Evolutionary conservation across 2,329 filamentous ascomycete species (phyloP).

Genomic region (Colletotrichum tofieldiae): DNA sequence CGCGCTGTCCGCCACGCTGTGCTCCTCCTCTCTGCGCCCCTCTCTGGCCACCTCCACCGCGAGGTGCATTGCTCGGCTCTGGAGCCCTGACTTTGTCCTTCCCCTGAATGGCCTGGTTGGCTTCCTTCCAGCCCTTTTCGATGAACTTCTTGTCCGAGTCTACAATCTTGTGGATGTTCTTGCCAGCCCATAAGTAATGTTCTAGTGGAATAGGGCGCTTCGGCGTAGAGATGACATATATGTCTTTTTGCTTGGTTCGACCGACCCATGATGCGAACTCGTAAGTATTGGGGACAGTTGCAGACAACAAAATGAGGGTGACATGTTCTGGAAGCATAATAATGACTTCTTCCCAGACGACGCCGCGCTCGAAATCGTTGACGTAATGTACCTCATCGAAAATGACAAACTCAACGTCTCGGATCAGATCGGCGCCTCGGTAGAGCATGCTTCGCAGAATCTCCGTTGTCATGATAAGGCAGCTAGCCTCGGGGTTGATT

Average conservation of each 20-base stretch:
- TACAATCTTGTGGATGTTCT: slow-evolving; percentile 94
- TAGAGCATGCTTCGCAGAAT: slow-evolving; percentile 99
- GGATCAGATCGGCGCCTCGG: slow-evolving; percentile 92
- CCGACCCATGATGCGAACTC: slow-evolving; percentile 99
- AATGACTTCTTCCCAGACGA: slow-evolving; percentile 99
- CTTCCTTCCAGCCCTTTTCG: slow-evolving; percentile 95
- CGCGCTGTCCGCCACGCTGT: slow-evolving; percentile 59
- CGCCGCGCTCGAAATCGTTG: slow-evolving; percentile 94
- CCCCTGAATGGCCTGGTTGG: slow-evolving; percentile 85
- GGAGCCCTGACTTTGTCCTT: slow-evolving; percentile 81
- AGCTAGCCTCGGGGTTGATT: slow-evolving; percentile 97
- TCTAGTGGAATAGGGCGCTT: slow-evolving; percentile 96
- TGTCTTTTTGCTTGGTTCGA: slow-evolving; percentile 97
- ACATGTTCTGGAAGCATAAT: slow-evolving; percentile 99
- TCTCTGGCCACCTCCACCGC: slow-evolving; percentile 53
- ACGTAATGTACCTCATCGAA: slow-evolving; percentile 99
- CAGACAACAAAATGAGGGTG: slow-evolving; percentile 93
- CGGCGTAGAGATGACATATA: slow-evolving; percentile 97
- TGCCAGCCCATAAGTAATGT: slow-evolving; percentile 96
- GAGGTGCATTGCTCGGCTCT: slow-evolving; percentile 51
- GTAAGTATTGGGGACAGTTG: slow-evolving; percentile 96
- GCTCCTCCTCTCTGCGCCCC: slow-evolving; percentile 55
- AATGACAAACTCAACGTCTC: slow-evolving; percentile 98
- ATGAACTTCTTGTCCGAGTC: slow-evolving; percentile 93
- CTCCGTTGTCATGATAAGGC: slow-evolving; percentile 99